Conservation (phyloP, 2,329 filamentous ascomycete species). For the Chrysoporthe cubensis region DNA sequence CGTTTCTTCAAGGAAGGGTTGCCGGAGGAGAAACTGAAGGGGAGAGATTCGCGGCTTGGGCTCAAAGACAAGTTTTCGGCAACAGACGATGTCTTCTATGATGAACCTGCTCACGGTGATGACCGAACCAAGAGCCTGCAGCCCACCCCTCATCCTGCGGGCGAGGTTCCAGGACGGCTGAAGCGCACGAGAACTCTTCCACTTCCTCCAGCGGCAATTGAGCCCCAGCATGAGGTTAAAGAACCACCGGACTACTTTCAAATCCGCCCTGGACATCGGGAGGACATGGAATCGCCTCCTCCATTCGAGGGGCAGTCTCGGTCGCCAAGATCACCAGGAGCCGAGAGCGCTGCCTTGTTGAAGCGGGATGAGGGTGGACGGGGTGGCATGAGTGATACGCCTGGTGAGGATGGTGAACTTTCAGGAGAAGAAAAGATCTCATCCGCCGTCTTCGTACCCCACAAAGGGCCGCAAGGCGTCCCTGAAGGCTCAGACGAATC, state of each 20-base stretch:
- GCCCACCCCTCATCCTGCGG: slow-evolving; percentile 33
- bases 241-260: slow-evolving; percentile 35
- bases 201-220: slow-evolving; percentile 18
- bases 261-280: slow-evolving; percentile 15
- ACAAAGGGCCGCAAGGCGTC: slow-evolving; percentile 60
- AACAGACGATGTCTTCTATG: slow-evolving; percentile 35
- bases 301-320: slow-evolving; percentile 13
- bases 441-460: slow-evolving; percentile 82
- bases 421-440: slow-evolving; percentile 85
- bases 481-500: slow-evolving; percentile 33
- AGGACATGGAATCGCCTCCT: slow-evolving; percentile 5
- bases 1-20: slow-evolving; percentile 70
- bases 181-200: slow-evolving; percentile 32
- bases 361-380: slow-evolving; percentile 18
- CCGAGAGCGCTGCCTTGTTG: neutral
- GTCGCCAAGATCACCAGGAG: slow-evolving; percentile 29
- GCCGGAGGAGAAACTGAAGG: slow-evolving; percentile 61
- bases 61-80: slow-evolving; percentile 47
- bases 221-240: slow-evolving; percentile 19
- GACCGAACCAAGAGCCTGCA: slow-evolving; percentile 28
- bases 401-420: slow-evolving; percentile 56
- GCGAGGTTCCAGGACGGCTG: slow-evolving; percentile 32
- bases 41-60: slow-evolving; percentile 49
- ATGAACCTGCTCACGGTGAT: slow-evolving; percentile 31
- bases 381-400: slow-evolving; percentile 26